Evolutionary conservation across 495 filamentous ascomycete genomes (phyloP), one percentile per base, ranked within the genome.

Genomic region (Talaromyces liani): DNA sequence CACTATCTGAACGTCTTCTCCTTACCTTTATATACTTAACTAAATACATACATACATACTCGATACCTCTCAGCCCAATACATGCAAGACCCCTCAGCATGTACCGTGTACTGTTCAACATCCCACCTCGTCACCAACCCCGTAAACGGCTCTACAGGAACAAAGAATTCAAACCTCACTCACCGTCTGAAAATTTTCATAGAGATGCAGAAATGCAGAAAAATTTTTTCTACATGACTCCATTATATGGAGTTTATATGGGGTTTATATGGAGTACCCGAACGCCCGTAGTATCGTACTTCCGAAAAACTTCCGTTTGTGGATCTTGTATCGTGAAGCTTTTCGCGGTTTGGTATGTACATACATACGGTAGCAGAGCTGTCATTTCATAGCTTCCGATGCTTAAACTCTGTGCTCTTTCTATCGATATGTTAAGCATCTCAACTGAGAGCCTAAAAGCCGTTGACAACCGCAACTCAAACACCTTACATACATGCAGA

Each of bases 111-210:
- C n/a, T n/a, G 10, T 16, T 5, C 6, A 12, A 56, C 22, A 56
- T 56, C 53, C 27, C 53, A 27, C 53, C 22, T 56, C 53, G 53
- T 56, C 53, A 31, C 53, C 53, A 56, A 56, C 53, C 53, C 20
- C 53, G 24, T 56, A 56, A 56, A 56, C 53, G 53, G n/a, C 27
- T 16, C 53, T 25, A 54, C 10, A 25, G 53, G 53, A 54, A 24
- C 2, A 16, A 54, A 31, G 29, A 31, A 31, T 31, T 18, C 2
- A 54, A 24, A 54, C 49, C 49, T 12, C 24, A 5, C 24, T 25
- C 22, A 56, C 53, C 20, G 12, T 14, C 9, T 29, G 10, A 56
- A 56, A 27, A 56, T 25, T 25, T 25, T 25, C 8, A 22, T 54
- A 9, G 49, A 22, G 49, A 24, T 8, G 49, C 6, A 51, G 47